Conservation (phyloP, 208 protist species). For the Crithidia fasciculata region DNA sequence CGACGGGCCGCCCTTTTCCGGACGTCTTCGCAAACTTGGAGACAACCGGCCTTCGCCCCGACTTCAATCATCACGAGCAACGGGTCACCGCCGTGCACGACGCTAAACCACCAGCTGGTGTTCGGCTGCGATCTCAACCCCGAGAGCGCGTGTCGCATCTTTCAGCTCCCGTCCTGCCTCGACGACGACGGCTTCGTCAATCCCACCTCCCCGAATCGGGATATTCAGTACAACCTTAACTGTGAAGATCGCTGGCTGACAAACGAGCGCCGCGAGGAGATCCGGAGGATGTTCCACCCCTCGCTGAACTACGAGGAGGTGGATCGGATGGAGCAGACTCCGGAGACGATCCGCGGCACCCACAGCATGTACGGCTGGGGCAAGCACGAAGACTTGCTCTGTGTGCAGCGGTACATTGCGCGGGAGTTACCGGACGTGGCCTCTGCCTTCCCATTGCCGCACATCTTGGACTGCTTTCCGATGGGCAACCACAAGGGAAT, state of each 20-base stretch:
- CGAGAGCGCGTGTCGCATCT: slow-evolving; percentile 41
- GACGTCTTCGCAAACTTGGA: slow-evolving; percentile 70
- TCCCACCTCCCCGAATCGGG: slow-evolving; percentile 6
- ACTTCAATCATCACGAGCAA: slow-evolving; percentile 83
- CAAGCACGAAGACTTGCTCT: slow-evolving; percentile 27
- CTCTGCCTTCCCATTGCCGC: slow-evolving; percentile 37
- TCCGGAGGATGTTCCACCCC: slow-evolving; percentile 44
- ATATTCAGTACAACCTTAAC: slow-evolving; percentile 58
- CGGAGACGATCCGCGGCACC: slow-evolving; percentile 31
- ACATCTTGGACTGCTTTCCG: slow-evolving; percentile 49
- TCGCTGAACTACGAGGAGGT: slow-evolving; percentile 43
- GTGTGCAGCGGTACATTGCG: slow-evolving; percentile 41
- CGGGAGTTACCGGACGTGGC: slow-evolving; percentile 22
- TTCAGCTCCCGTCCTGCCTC: slow-evolving; percentile 36
- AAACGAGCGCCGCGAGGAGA: slow-evolving; percentile 28
- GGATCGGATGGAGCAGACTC: slow-evolving; percentile 48
- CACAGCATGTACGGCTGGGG: slow-evolving; percentile 56
- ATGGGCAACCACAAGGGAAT: slow-evolving; percentile 52
- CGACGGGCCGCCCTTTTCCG: slow-evolving; percentile 62
- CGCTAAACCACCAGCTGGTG: slow-evolving; percentile 36
- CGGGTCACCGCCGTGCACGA: slow-evolving; percentile 66
- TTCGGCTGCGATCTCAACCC: slow-evolving; percentile 46
- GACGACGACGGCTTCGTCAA: slow-evolving; percentile 20
- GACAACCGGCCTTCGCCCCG: slow-evolving; percentile 39
- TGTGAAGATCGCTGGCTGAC: slow-evolving; percentile 58